A percentile compares a stretch with the other conserved stretches of the same genome.
Conservation (phyloP, 2,329 filamentous ascomycete genomes). For the Cladophialophora exuberans region DNA sequence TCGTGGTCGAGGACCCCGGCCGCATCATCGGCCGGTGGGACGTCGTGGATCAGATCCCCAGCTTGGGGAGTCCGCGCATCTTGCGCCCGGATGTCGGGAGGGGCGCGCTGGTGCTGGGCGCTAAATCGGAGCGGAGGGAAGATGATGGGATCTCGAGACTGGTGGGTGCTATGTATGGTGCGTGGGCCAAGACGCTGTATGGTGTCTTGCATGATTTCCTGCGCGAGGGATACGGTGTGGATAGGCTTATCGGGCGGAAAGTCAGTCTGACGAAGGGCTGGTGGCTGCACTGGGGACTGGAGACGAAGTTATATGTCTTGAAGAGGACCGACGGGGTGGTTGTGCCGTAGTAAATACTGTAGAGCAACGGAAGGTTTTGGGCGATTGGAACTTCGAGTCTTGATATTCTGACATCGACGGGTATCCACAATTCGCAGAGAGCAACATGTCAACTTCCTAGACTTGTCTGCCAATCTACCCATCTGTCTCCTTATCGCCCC, state of each 20-base stretch:
- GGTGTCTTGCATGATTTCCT: conserved; percentile 38
- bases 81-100: conserved; percentile 47
- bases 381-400: not conserved
- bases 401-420: not conserved
- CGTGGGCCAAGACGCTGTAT: conserved; percentile 20
- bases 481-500: not conserved
- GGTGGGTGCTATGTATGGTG: conserved; percentile 30
- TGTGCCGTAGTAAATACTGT: not conserved
- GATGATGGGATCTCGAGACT: conserved; percentile 40
- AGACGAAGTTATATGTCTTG: conserved; percentile 58
- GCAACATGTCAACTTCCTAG: too few species aligned
- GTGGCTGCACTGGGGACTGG: conserved; percentile 60
- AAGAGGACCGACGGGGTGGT: conserved; percentile 35
- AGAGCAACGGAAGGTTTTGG: not conserved
- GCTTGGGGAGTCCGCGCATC: conserved; percentile 55
- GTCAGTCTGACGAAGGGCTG: conserved; percentile 50
- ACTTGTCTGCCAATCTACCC: too few species aligned
- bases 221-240: conserved; percentile 35
- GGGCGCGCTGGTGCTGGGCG: conserved; percentile 32
- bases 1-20: conserved; percentile 56
- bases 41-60: conserved; percentile 53
- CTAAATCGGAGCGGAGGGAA: conserved; percentile 28
- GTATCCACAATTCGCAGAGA: too few species aligned
- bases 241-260: conserved; percentile 34
- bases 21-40: conserved; percentile 57